Conservation (phyloP, 2,329 filamentous ascomycete species). For the Blastomyces percursus region DNA sequence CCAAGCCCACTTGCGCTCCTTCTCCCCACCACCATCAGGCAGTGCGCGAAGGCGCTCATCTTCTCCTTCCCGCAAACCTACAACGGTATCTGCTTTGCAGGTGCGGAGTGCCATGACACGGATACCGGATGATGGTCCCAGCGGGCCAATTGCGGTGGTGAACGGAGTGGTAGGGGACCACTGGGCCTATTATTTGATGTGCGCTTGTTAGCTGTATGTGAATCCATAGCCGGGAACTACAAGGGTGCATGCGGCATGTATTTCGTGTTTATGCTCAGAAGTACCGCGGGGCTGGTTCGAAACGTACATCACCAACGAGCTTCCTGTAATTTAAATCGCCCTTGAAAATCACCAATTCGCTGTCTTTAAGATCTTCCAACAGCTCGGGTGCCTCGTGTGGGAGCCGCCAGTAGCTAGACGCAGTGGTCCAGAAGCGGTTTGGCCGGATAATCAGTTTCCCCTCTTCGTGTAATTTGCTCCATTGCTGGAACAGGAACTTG, state of each 20-base stretch:
- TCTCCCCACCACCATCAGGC: slow-evolving; percentile 59
- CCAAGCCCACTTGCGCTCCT: slow-evolving; percentile 80
- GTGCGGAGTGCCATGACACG: slow-evolving; percentile 81
- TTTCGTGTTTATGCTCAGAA: background rate
- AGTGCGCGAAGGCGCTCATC: slow-evolving; percentile 66
- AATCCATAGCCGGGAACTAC: background rate
- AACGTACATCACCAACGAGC: slow-evolving; percentile 70
- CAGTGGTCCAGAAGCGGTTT: slow-evolving; percentile 84
- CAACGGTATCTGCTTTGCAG: slow-evolving; percentile 93
- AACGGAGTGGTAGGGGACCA: slow-evolving; percentile 90
- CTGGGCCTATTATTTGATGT: slow-evolving; percentile 40
- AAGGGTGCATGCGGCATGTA: background rate
- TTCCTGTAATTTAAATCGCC: slow-evolving; percentile 96
- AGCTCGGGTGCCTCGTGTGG: slow-evolving; percentile 57
- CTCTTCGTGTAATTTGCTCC: slow-evolving; percentile 68
- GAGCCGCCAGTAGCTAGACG: slow-evolving; percentile 79
- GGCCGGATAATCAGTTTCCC: slow-evolving; percentile 73
- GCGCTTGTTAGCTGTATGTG: background rate
- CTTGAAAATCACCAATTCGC: slow-evolving; percentile 90
- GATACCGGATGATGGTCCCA: slow-evolving; percentile 70
- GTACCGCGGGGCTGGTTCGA: background rate
- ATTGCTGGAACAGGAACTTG: slow-evolving; percentile 68
- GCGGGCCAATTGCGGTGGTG: slow-evolving; percentile 67
- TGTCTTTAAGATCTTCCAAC: slow-evolving; percentile 64
- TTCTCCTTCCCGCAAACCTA: slow-evolving; percentile 68